phyloP scores from a whole-genome alignment of 129 eudicot species.

The Kitagawia praeruptora region DNA sequence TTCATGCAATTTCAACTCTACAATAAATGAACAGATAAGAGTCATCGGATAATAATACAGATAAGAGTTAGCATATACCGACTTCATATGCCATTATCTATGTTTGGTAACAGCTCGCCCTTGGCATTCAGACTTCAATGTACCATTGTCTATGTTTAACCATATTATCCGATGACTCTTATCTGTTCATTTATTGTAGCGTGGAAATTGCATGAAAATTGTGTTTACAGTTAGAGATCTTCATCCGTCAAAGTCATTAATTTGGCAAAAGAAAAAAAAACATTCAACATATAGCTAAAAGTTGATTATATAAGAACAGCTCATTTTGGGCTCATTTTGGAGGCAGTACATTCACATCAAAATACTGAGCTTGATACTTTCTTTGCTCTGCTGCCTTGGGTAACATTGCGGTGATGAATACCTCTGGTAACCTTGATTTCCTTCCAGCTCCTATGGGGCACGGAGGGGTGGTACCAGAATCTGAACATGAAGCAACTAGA shows the following conservation, averaged over 20 bases:
- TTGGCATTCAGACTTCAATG: too few relatives aligned
- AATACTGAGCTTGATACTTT: not conserved
- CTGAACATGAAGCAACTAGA: constrained; percentile 33
- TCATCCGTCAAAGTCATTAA: not conserved
- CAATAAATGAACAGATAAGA: not conserved
- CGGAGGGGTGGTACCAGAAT: constrained; percentile 25
- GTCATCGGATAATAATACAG: too few relatives aligned
- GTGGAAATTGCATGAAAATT: not conserved
- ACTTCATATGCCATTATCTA: too few relatives aligned
- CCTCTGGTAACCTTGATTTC: constrained; percentile 51
- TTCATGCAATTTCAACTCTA: too few relatives aligned
- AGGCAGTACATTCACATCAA: not conserved
- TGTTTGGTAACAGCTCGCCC: too few relatives aligned
- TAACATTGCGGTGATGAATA: not conserved
- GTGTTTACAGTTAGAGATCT: constrained; percentile 8
- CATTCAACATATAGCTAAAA: not conserved
- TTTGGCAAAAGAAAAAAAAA: not conserved
- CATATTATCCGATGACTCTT: not conserved
- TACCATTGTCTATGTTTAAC: too few relatives aligned
- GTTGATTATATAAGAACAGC: not conserved
- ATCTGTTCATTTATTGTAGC: not conserved
- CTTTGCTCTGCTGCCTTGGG: not conserved
- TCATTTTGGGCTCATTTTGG: not conserved
- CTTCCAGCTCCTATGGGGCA: constrained; percentile 35
- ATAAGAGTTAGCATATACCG: not conserved